phyloP scores from a whole-genome alignment of 441 rosid species.

The Pelargonium cotyledonis region DNA sequence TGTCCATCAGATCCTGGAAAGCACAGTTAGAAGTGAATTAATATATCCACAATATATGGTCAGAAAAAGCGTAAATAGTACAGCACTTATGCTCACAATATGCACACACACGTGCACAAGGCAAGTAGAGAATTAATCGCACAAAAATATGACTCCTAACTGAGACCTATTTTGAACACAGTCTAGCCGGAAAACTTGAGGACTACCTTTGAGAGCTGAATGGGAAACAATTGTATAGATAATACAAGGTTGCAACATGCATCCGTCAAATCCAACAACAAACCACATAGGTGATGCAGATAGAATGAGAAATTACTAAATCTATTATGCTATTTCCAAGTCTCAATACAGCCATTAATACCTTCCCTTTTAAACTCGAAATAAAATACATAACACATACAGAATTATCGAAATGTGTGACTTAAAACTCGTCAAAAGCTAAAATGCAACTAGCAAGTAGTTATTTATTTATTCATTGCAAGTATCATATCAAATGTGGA shows the following conservation, averaged over 20 bases:
- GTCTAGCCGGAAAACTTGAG: background rate
- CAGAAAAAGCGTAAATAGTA: background rate
- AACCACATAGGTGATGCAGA: background rate
- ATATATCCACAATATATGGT: background rate
- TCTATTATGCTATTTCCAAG: background rate
- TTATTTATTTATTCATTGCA: background rate
- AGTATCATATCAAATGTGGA: background rate
- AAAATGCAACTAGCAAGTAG: background rate
- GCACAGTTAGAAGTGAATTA: background rate
- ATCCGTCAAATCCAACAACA: background rate
- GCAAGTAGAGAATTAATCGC: background rate
- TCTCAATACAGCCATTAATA: background rate
- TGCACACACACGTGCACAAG: slow-evolving; percentile 8
- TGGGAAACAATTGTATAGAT: background rate
- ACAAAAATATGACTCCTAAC: background rate
- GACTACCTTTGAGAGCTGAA: background rate
- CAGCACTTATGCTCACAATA: background rate
- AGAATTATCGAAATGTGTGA: background rate
- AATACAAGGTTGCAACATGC: background rate
- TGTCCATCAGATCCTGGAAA: slow-evolving; percentile 24
- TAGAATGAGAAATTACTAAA: background rate
- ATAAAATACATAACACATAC: background rate
- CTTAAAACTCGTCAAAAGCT: background rate
- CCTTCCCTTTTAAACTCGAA: background rate
- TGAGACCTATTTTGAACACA: background rate